Conservation (phyloP, 2,329 filamentous ascomycete genomes). For the Aspergillus brasiliensis region DNA sequence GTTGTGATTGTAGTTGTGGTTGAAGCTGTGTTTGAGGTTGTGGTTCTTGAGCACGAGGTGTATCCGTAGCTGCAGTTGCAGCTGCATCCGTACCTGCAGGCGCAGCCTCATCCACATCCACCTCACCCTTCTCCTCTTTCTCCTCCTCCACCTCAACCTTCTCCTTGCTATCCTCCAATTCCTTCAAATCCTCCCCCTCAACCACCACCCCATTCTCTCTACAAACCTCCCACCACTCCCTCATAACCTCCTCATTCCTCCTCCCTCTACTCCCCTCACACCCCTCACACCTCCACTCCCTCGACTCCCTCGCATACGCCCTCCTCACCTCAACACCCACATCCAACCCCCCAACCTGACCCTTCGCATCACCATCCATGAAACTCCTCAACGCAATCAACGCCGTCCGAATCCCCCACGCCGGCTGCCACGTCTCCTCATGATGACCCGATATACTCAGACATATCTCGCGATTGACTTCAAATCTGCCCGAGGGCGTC, state of each 20-base stretch:
- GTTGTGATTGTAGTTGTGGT: neutral
- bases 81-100: neutral
- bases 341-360: conserved; percentile 89
- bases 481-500: conserved; percentile 89
- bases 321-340: conserved; percentile 67
- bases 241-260: conserved; percentile 70
- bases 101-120: neutral
- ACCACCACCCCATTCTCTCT: conserved; percentile 33
- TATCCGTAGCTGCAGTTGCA: neutral
- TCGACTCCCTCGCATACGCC: conserved; percentile 68
- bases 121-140: neutral
- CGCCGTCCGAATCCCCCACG: conserved; percentile 93
- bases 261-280: conserved; percentile 65
- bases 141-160: conserved; percentile 11
- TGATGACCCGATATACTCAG: conserved; percentile 92
- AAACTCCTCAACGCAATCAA: conserved; percentile 78
- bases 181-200: conserved; percentile 36
- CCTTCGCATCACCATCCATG: conserved; percentile 87
- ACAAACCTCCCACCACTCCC: conserved; percentile 65
- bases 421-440: conserved; percentile 98
- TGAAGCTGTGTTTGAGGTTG: neutral
- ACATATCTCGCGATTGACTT: conserved; percentile 95
- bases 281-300: conserved; percentile 65
- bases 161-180: conserved; percentile 25
- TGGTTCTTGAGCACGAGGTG: neutral